Evolutionary conservation across 768 basidiomycete species (phyloP), one percentile per base, ranked within the genome.

Genomic region (Paxillus involutus): DNA sequence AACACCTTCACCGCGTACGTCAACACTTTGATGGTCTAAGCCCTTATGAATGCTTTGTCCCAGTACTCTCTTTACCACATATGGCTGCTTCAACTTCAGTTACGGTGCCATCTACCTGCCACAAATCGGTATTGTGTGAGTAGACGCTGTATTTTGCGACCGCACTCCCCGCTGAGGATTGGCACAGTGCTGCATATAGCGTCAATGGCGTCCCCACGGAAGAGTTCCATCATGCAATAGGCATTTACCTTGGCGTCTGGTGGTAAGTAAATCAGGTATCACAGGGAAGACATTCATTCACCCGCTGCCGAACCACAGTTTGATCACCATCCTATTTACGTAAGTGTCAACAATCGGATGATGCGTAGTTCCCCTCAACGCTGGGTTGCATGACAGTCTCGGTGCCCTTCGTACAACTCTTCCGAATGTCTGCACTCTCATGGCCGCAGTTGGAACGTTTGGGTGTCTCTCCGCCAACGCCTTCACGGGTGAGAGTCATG

Each of bases 51-150:
- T 11, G 29, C 21, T 32, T 14, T 40, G 6, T 44, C 40, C 19
- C 43, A 66, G 64, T 16, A 62, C 63, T 24, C 65, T 67, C 8
- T 67, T 67, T 39, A 32, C 50, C 30, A 69, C 66, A 17, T 69
- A 67, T 17, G 66, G 68, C 24, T 65, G 65, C 26, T 67, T 67
- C 60, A 67, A 67, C 52, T 49, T 66, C 14, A 66, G 63, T 21
- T 67, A 62, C 47, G 66, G 65, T 36, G 67, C 66, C n/a, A 51
- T 67, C 13, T 67, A 58, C 53, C 17, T 69, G 48, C 66, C 66
- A 37, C 24, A 51, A 35, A 58, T 69, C 16, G 65, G 68, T 39
- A 17, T 67, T 37, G 65, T 63, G 66, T 67, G 29, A 21, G 66
- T 62, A 29, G 33, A n/a, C 30, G 9, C n/a, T 4, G 16, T 26